Conservation (phyloP, 2,329 filamentous ascomycete species). For the Venturia pyrina region DNA sequence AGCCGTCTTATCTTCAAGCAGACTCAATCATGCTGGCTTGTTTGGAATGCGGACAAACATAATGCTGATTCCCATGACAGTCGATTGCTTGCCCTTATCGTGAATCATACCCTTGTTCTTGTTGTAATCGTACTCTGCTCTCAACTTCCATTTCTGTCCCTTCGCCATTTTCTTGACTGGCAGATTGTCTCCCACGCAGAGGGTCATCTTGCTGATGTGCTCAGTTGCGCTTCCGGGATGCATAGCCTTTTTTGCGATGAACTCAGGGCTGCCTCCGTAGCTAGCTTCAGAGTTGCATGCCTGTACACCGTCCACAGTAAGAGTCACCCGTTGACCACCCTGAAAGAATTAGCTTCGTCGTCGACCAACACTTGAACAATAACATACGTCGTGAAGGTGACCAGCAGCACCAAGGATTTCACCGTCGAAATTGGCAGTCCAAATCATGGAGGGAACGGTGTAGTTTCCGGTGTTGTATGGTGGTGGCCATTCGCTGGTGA, state of each 20-base stretch:
- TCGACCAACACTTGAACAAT: background rate
- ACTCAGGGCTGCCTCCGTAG: constrained; percentile 9
- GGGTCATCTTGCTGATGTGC: constrained; percentile 12
- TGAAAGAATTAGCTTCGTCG: background rate
- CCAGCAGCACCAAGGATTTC: constrained; percentile 10
- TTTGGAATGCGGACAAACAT: constrained; percentile 11
- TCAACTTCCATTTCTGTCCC: constrained; percentile 11
- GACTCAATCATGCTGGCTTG: background rate
- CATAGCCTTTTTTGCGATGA: background rate
- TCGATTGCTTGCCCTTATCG: constrained; percentile 2
- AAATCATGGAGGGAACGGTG: background rate
- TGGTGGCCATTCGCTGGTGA: constrained; percentile 7
- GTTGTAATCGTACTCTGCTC: constrained; percentile 10
- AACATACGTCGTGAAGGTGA: constrained; percentile 11
- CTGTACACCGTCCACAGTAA: constrained; percentile 4
- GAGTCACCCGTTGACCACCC: background rate
- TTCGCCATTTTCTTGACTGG: constrained; percentile 1
- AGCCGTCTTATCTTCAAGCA: background rate
- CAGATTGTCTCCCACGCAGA: constrained; percentile 1
- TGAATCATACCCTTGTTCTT: constrained; percentile 10
- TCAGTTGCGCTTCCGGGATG: constrained; percentile 3
- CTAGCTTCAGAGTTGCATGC: constrained; percentile 4
- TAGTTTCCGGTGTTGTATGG: constrained; percentile 7
- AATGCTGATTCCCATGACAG: constrained; percentile 11
- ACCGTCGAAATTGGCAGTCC: constrained; percentile 12